phyloP scores from a whole-genome alignment of 2,329 filamentous ascomycete species.

The Colletotrichum brevisporum region DNA sequence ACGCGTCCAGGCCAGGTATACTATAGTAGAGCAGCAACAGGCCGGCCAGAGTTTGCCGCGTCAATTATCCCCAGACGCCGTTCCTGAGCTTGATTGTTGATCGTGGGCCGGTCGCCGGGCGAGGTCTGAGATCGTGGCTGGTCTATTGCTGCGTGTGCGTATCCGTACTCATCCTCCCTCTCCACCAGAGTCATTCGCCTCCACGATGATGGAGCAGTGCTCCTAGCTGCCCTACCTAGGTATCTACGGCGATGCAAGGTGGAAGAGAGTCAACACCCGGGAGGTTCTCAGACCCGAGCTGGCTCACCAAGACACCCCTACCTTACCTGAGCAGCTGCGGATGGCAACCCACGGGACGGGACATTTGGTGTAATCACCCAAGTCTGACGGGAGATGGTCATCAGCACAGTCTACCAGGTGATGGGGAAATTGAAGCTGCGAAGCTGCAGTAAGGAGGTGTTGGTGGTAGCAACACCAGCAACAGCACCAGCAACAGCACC shows the following conservation, averaged over 20 bases:
- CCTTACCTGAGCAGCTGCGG: constrained; percentile 7
- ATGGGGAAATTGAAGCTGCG: too few relatives aligned
- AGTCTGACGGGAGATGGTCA: too few relatives aligned
- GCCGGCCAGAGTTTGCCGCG: constrained; percentile 20
- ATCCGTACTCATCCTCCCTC: constrained; percentile 20
- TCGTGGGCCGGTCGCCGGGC: neutral
- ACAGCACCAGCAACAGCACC: neutral
- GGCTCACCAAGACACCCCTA: constrained; percentile 23
- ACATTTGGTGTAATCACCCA: too few relatives aligned
- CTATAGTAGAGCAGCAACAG: neutral
- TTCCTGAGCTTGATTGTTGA: constrained; percentile 7
- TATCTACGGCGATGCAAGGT: constrained; percentile 5
- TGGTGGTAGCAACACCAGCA: too few relatives aligned
- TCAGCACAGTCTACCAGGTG: too few relatives aligned
- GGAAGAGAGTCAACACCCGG: neutral
- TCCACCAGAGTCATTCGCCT: constrained; percentile 13
- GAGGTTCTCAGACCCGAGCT: constrained; percentile 3
- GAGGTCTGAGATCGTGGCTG: constrained; percentile 12
- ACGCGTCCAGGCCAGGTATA: constrained; percentile 11
- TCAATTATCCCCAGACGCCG: constrained; percentile 25
- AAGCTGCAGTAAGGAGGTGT: too few relatives aligned
- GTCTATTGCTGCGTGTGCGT: constrained; percentile 2
- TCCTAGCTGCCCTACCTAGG: too few relatives aligned
- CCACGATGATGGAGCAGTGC: too few relatives aligned
- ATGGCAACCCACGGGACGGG: neutral